These are phyloP conservation scores for Dipodascus geniculatus DNA, from an alignment of 805 yeast species.

Conservation along the genomic window DNA sequence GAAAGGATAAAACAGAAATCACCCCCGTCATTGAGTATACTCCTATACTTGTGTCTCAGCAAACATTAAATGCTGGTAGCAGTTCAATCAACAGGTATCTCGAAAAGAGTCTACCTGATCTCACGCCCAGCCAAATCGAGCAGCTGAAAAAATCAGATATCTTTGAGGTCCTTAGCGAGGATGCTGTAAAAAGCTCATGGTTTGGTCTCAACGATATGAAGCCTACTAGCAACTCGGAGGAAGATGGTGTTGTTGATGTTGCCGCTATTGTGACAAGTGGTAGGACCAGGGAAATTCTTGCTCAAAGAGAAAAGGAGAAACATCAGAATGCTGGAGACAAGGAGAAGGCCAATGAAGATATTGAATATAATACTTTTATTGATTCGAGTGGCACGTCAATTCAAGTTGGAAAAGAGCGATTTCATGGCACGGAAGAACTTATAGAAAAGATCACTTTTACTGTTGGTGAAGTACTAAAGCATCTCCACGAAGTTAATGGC, in stretches of 20 bases:
- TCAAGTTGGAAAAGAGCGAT: conserved; percentile 82
- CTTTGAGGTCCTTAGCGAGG: conserved; percentile 61
- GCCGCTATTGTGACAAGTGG: conserved; percentile 81
- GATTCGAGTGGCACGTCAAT: conserved; percentile 46
- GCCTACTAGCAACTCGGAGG: conserved; percentile 30
- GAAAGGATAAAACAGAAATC: conserved; percentile 62
- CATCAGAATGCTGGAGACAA: conserved; percentile 24
- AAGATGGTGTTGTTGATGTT: conserved; percentile 73
- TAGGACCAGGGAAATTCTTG: conserved; percentile 57
- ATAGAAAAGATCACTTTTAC: conserved; percentile 42
- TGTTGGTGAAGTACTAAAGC: conserved; percentile 40
- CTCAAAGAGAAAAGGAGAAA: conserved; percentile 45
- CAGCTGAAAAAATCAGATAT: conserved; percentile 62
- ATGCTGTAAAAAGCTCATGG: conserved; percentile 48
- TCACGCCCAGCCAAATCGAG: conserved; percentile 51
- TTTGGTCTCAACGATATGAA: conserved; percentile 37
- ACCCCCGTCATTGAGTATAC: conserved; percentile 71
- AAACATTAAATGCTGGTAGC: conserved; percentile 50
- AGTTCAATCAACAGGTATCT: conserved; percentile 45
- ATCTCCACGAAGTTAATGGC: conserved; percentile 53
- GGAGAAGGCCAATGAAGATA: conserved; percentile 44
- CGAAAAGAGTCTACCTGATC: conserved; percentile 42
- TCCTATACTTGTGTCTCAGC: conserved; percentile 42
- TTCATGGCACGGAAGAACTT: conserved; percentile 61
- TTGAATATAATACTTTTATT: conserved; percentile 58